phyloP scores from a whole-genome alignment of 306 rosid genomes.

The Sphenostylis stenocarpa region DNA sequence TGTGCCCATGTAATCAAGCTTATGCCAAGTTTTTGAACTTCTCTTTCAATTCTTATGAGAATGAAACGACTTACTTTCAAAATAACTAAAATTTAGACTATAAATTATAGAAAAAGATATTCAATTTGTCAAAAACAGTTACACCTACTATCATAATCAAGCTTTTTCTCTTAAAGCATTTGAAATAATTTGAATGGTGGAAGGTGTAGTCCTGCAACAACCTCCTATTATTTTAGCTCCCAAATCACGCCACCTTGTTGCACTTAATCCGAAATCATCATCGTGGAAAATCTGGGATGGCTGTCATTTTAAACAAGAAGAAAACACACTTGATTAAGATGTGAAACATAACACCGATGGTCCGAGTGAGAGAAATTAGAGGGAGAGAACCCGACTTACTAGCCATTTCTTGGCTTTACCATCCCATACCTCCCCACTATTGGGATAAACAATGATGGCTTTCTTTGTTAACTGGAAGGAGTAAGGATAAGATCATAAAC shows the following conservation, averaged over 20 bases:
- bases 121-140: not conserved
- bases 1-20: not conserved
- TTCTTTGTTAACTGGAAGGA: slow-evolving; percentile 69
- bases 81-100: not conserved
- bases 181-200: slow-evolving; percentile 61
- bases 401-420: slow-evolving; percentile 84
- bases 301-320: slow-evolving; percentile 45
- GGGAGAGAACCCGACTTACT: slow-evolving; percentile 44
- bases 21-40: not conserved
- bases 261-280: slow-evolving; percentile 54
- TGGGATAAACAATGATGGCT: slow-evolving; percentile 78
- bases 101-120: not conserved
- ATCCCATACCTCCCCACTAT: slow-evolving; percentile 92
- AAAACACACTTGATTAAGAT: not conserved
- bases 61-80: not conserved
- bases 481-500: not conserved
- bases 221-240: slow-evolving; percentile 90
- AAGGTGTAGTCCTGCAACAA: slow-evolving; percentile 87
- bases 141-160: slow-evolving; percentile 1
- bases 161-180: slow-evolving; percentile 47
- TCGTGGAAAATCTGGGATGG: slow-evolving; percentile 74
- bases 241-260: slow-evolving; percentile 68
- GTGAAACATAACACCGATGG: not conserved
- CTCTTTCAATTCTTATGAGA: not conserved
- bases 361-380: not conserved